phyloP scores from a whole-genome alignment of 495 filamentous ascomycete species.

The Jackrogersella multiformis region DNA sequence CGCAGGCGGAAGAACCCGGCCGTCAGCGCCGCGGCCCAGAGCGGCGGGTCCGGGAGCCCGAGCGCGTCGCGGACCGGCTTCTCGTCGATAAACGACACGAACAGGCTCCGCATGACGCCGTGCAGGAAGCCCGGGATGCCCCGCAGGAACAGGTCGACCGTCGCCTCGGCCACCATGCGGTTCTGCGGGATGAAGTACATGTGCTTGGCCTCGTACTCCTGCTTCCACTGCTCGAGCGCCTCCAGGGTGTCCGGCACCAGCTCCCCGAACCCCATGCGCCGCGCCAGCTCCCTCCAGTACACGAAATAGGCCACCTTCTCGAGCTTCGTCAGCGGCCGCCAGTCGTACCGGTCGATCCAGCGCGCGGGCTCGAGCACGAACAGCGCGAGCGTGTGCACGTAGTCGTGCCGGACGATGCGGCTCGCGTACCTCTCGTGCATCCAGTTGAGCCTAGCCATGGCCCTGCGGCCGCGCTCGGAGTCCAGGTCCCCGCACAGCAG shows the following conservation, averaged over 20 bases:
- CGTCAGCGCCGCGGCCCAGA: conserved; percentile 51
- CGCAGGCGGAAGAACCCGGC: conserved; percentile 55
- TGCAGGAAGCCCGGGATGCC: conserved; percentile 60
- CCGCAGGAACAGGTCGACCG: conserved; percentile 63
- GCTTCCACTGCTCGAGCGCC: conserved; percentile 61
- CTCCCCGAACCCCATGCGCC: conserved; percentile 47
- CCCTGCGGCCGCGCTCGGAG: conserved; percentile 57
- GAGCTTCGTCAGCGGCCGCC: conserved; percentile 50
- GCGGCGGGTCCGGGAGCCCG: conserved; percentile 51
- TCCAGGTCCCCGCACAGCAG: conserved; percentile 55
- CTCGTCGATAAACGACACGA: conserved; percentile 69
- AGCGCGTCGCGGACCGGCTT: conserved; percentile 65
- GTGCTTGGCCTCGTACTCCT: conserved; percentile 59
- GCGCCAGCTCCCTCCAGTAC: conserved; percentile 55
- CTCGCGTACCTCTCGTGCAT: conserved; percentile 62
- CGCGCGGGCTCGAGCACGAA: conserved; percentile 54
- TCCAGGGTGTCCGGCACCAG: conserved; percentile 57
- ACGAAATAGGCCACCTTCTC: conserved; percentile 52
- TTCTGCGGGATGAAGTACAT: conserved; percentile 66
- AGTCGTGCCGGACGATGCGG: conserved; percentile 53
- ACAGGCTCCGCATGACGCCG: conserved; percentile 57
- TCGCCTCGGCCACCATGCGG: conserved; percentile 63
- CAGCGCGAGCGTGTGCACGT: conserved; percentile 55
- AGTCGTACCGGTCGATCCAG: conserved; percentile 54
- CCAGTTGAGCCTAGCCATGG: conserved; percentile 69